Evolutionary conservation across 2,329 filamentous ascomycete genomes (phyloP).

Genomic region (Aspergillus sp.): DNA sequence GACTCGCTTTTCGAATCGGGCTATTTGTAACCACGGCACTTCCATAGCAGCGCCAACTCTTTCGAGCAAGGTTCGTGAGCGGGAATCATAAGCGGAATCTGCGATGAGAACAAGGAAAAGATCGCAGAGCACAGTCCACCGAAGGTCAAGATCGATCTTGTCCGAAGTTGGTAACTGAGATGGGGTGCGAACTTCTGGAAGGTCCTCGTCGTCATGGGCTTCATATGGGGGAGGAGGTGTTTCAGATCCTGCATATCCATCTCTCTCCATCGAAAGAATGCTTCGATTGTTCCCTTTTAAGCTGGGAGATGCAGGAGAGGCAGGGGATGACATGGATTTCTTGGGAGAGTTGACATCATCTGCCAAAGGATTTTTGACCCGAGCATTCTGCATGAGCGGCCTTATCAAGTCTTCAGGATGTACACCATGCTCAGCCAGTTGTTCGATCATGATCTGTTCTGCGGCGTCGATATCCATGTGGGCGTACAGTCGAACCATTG

Average conservation of each 20-base stretch:
- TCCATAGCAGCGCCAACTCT: slow-evolving; percentile 74
- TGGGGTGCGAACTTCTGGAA: slow-evolving; percentile 75
- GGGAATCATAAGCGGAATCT: slow-evolving; percentile 88
- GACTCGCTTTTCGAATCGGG: slow-evolving; percentile 92
- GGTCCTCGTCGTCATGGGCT: slow-evolving; percentile 61
- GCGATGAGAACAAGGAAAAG: slow-evolving; percentile 92
- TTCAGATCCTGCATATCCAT: slow-evolving; percentile 42
- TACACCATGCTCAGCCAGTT: slow-evolving; percentile 88
- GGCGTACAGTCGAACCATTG: slow-evolving; percentile 89
- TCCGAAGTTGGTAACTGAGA: slow-evolving; percentile 75
- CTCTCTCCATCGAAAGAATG: slow-evolving; percentile 30
- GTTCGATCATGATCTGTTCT: slow-evolving; percentile 98
- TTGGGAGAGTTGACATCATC: slow-evolving; percentile 36
- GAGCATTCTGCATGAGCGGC: slow-evolving; percentile 82
- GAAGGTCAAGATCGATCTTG: slow-evolving; percentile 89
- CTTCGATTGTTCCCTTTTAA: slow-evolving; percentile 17
- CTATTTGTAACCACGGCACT: slow-evolving; percentile 87
- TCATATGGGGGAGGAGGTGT: slow-evolving; percentile 51
- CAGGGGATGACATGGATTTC: slow-evolving; percentile 33
- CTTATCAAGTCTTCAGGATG: slow-evolving; percentile 77
- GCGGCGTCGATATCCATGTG: slow-evolving; percentile 91
- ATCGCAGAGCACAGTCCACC: slow-evolving; percentile 96
- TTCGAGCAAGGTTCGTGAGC: slow-evolving; percentile 80
- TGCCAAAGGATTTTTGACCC: slow-evolving; percentile 88
- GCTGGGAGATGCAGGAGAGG: slow-evolving; percentile 21